Conservation (phyloP, 306 rosid species). For the Acacia acuminata region DNA sequence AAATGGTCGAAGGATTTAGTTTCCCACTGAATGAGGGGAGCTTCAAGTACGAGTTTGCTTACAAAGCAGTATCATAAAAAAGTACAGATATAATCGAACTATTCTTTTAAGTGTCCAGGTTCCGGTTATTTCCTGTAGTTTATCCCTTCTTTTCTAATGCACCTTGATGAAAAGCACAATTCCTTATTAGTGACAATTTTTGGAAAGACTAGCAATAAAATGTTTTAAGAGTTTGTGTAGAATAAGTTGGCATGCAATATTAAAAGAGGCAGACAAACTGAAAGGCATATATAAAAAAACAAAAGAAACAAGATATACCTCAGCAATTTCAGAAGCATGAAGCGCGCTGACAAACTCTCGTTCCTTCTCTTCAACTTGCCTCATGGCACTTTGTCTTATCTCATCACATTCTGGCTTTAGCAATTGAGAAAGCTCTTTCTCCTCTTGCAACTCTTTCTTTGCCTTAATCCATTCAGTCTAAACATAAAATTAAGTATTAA, state of each 20-base stretch:
- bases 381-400: background rate
- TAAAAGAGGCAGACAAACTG: background rate
- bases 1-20: background rate
- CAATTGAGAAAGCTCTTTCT: background rate
- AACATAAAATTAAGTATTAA: too few relatives aligned
- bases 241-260: too few relatives aligned
- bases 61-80: background rate
- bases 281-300: background rate
- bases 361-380: background rate
- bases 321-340: background rate
- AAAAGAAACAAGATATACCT: background rate
- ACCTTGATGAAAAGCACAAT: background rate
- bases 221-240: background rate
- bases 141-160: background rate
- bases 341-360: background rate
- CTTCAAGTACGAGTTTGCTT: background rate
- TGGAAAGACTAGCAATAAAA: background rate
- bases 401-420: background rate
- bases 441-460: background rate
- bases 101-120: too few relatives aligned
- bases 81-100: background rate
- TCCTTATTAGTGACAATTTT: background rate
- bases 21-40: background rate
- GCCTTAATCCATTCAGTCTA: background rate
- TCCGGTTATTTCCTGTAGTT: background rate